A percentile compares a stretch with the other conserved stretches of the same genome.
These are phyloP conservation scores for Brettanomyces sp. DNA, from an alignment of 805 yeast species.

Conservation along the genomic window DNA sequence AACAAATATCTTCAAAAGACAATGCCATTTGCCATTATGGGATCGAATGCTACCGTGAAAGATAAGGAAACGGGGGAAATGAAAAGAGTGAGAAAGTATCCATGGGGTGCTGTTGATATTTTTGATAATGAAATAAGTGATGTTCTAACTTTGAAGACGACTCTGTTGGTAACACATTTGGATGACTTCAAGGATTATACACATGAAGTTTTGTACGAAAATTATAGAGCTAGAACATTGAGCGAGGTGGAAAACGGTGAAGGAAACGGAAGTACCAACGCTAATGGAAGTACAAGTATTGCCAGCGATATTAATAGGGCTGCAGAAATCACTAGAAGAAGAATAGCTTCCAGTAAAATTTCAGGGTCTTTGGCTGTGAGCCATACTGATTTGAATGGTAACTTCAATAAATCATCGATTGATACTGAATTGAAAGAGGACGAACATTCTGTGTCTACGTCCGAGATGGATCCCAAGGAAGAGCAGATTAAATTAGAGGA, in stretches of 20 bases:
- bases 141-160: conserved; percentile 69
- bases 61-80: conserved; percentile 28
- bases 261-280: neutral
- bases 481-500: conserved; percentile 86
- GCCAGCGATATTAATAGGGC: conserved; percentile 3
- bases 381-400: neutral
- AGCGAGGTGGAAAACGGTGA: conserved; percentile 9
- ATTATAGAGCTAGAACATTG: conserved; percentile 64
- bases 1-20: conserved; percentile 32
- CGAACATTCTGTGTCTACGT: neutral
- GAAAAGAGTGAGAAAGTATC: conserved; percentile 45
- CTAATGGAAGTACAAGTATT: conserved; percentile 3
- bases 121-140: conserved; percentile 67
- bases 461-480: conserved; percentile 41
- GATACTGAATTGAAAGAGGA: neutral
- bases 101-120: conserved; percentile 58
- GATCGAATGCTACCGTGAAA: conserved; percentile 36
- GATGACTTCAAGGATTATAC: conserved; percentile 84
- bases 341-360: neutral
- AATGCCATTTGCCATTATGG: conserved; percentile 58
- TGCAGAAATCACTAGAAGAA: conserved; percentile 2
- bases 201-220: conserved; percentile 79
- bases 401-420: neutral
- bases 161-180: conserved; percentile 73
- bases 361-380: conserved; percentile 3